Evolutionary conservation across 352 stramenopile species (phyloP), one percentile per base, ranked within the genome.

Genomic region (Pythium vanterpoolii): DNA sequence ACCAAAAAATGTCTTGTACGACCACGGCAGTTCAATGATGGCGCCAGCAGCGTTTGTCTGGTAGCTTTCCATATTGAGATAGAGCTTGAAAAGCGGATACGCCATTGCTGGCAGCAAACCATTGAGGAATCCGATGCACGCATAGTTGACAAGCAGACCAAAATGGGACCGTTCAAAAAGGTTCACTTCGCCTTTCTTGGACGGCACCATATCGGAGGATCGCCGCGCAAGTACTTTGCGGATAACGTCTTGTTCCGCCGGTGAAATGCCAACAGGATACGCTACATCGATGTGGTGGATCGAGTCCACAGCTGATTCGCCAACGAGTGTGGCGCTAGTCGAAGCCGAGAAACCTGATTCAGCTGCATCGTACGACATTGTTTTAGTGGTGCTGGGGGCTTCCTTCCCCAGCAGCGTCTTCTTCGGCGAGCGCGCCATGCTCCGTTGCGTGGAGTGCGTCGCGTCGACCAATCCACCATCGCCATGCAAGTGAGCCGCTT

Each of bases 1-100:
- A 19, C 79, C 82, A 61, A 89, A 89, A 26, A 91, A 69, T n/a
- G 78, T 89, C 64, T 91, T 89, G 65, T 89, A 87, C 8, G 80
- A 86, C 74, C 80, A 91, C 11, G 77, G 77, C 23, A 91, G 62
- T 45, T 73, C 66, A 56, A 89, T 83, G 26, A 90, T 77, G 24
- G 78, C 68, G 0, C 57, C 60, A 0, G 81, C 81, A 2, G 78
- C 77, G 19, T 64, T 75, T 18, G 79, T 77, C 46, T 88, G 77
- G 54, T 86, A 89, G 48, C 76, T 76, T 53, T 84, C 71, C 77
- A 88, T 89, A 55, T 90, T 87, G 49, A 90, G 69, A 46, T 90
- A 90, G 36, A 87, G 63, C 62, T 86, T 90, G 66, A 91, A 84
- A 55, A 89, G 79, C 31, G 81, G 81, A 46, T 89, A 89, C 24